Evolutionary conservation across 2,329 filamentous ascomycete genomes (phyloP).

Genomic region (Metarhizium guizhouense): DNA sequence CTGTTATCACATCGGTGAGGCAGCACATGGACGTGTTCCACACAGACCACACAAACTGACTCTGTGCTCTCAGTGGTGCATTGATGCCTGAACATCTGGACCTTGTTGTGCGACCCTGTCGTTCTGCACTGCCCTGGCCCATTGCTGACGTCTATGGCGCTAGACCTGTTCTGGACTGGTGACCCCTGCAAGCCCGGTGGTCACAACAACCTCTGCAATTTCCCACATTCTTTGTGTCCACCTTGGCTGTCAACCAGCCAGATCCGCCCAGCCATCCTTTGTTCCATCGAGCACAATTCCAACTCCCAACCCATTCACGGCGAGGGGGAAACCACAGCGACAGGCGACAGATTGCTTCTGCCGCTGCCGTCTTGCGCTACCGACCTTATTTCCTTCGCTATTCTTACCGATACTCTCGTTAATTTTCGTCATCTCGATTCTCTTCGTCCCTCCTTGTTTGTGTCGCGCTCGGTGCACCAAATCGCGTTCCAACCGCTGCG

Average conservation of each 20-base stretch:
- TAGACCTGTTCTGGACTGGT: slow-evolving; percentile 12
- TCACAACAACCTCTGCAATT: slow-evolving; percentile 27
- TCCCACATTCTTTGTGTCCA: slow-evolving; percentile 30
- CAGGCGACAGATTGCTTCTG: slow-evolving; percentile 3
- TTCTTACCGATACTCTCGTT: slow-evolving; percentile 9
- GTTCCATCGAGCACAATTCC: slow-evolving; percentile 3
- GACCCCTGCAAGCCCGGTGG: slow-evolving; percentile 13
- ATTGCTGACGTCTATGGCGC: neutral
- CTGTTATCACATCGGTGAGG: no score
- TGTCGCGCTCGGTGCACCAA: neutral
- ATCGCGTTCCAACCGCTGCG: neutral
- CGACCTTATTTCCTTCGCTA: slow-evolving; percentile 3
- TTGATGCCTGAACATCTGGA: neutral
- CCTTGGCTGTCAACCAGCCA: slow-evolving; percentile 9
- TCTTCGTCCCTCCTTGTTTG: slow-evolving; percentile 1
- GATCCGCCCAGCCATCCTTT: slow-evolving; percentile 7
- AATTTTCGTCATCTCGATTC: slow-evolving; percentile 4
- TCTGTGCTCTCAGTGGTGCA: neutral
- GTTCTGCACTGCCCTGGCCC: slow-evolving; percentile 1
- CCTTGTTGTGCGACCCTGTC: neutral
- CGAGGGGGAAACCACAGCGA: slow-evolving; percentile 5
- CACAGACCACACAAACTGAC: no score
- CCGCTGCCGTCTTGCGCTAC: slow-evolving; percentile 3
- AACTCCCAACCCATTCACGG: slow-evolving; percentile 6
- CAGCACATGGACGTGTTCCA: no score